Evolutionary conservation across 2,329 filamentous ascomycete genomes (phyloP).

Genomic region (Diaporthe vaccinii): DNA sequence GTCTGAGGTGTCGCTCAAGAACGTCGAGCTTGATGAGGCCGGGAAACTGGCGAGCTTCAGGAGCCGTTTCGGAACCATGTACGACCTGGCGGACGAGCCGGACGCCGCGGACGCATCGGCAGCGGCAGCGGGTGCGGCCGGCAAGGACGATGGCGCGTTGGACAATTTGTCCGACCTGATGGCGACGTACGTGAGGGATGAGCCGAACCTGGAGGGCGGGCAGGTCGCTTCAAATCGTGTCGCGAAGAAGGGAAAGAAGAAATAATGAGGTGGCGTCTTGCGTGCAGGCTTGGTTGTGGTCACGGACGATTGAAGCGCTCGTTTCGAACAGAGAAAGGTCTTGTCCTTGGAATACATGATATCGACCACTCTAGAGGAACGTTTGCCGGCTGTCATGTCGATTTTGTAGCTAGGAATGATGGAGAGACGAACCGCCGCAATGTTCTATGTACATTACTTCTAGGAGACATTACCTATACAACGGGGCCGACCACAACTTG

Average conservation of each 20-base stretch:
- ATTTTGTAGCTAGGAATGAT: constrained; percentile 55
- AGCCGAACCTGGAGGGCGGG: constrained; percentile 53
- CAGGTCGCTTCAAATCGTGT: constrained; percentile 43
- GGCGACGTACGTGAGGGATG: constrained; percentile 60
- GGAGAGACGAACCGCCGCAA: constrained; percentile 60
- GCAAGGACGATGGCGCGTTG: constrained; percentile 45
- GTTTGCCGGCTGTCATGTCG: constrained; percentile 11
- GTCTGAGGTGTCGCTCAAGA: constrained; percentile 81
- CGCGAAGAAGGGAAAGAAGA: constrained; percentile 40
- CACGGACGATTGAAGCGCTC: background rate
- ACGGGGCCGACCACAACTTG: background rate
- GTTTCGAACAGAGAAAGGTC: background rate
- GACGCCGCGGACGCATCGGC: constrained; percentile 43
- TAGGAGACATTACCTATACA: constrained; percentile 35
- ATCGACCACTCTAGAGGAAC: background rate
- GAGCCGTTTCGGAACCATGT: constrained; percentile 84
- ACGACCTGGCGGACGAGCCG: constrained; percentile 71
- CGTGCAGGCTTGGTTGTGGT: background rate
- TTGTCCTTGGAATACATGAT: background rate
- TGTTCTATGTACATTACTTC: constrained; percentile 40
- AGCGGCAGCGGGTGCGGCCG: constrained; percentile 43
- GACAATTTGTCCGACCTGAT: constrained; percentile 66
- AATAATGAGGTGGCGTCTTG: constrained; percentile 18
- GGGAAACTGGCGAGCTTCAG: constrained; percentile 90
- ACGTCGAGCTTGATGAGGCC: constrained; percentile 95